Evolutionary conservation across 2,329 filamentous ascomycete genomes (phyloP).

Genomic region (Trichophaea hybrida): DNA sequence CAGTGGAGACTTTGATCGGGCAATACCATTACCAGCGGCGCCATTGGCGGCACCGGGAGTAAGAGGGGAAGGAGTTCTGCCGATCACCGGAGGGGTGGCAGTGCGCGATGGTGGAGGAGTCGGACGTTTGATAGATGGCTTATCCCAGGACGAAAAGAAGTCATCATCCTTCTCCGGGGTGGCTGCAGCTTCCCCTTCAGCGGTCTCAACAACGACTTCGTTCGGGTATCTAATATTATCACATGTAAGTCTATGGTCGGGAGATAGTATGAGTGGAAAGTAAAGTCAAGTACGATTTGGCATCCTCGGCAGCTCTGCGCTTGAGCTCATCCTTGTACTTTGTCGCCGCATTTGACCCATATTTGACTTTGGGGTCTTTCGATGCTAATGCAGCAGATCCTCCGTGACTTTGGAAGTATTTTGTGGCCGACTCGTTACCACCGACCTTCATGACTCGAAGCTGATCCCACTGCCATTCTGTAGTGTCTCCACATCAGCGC

Average conservation of each 20-base stretch:
- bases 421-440: constrained; percentile 93
- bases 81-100: constrained; percentile 65
- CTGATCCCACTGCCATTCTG: constrained; percentile 98
- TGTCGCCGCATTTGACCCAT: constrained; percentile 77
- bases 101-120: constrained; percentile 87
- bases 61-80: constrained; percentile 77
- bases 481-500: not conserved
- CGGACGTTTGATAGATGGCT: constrained; percentile 89
- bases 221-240: constrained; percentile 51
- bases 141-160: constrained; percentile 99
- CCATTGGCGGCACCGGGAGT: constrained; percentile 48
- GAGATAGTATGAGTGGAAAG: not conserved
- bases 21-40: constrained; percentile 49
- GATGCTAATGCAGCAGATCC: constrained; percentile 85
- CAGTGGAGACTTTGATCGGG: constrained; percentile 75
- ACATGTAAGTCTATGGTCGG: not conserved
- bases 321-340: constrained; percentile 98
- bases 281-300: constrained; percentile 49
- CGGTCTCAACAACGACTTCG: constrained; percentile 78
- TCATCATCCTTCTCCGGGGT: constrained; percentile 78
- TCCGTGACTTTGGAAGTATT: constrained; percentile 94
- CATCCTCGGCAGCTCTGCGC: constrained; percentile 66
- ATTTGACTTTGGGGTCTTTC: constrained; percentile 95
- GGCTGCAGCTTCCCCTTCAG: constrained; percentile 47
- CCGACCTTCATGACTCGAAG: constrained; percentile 95